Conservation (phyloP, 345 rosid species). For the Sisymbrium irio region DNA sequence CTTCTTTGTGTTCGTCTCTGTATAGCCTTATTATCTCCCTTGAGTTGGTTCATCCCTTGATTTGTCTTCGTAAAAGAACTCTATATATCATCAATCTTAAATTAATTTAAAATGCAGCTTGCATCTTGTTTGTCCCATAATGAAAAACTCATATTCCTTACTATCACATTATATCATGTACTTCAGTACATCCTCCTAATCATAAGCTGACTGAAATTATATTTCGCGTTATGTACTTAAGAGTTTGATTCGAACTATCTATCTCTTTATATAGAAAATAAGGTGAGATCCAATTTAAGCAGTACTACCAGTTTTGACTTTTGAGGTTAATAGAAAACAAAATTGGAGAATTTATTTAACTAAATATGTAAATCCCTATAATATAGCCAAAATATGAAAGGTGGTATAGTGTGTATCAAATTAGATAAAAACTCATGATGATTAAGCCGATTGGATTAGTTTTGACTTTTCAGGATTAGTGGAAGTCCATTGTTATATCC, state of each 20-base stretch:
- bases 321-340: not conserved
- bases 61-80: not conserved
- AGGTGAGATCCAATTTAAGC: too few relatives aligned
- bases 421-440: not conserved
- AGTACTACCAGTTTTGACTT: not conserved
- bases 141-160: not conserved
- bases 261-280: too few relatives aligned
- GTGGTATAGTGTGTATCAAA: not conserved
- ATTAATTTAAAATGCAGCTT: not conserved
- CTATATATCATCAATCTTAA: not conserved
- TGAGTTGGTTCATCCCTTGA: not conserved
- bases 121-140: not conserved
- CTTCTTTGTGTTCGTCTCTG: not conserved
- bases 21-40: not conserved
- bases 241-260: too few relatives aligned
- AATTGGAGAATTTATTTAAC: not conserved
- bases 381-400: not conserved
- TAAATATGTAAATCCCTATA: not conserved
- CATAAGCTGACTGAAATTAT: not conserved
- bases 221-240: not conserved
- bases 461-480: conserved; percentile 15
- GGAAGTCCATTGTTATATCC: conserved; percentile 28
- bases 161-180: not conserved
- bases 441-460: conserved; percentile 4
- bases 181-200: not conserved